Evolutionary conservation across 257 asterid species (phyloP).

Genomic region (Salvia miltiorrhiza): DNA sequence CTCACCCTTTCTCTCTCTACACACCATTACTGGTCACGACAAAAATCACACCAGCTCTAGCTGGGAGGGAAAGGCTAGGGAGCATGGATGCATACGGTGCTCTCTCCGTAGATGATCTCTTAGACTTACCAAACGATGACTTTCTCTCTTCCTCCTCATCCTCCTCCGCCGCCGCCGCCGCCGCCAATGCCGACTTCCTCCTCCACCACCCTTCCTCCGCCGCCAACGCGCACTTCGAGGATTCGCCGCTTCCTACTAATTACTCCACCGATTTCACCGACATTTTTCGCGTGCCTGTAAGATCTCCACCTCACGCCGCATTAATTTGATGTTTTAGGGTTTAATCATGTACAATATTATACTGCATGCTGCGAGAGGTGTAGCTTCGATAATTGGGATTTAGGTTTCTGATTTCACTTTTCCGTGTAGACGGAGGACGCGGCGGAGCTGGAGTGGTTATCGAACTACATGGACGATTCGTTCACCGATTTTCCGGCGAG

Average conservation of each 20-base stretch:
- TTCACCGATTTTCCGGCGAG: slow-evolving; percentile 43
- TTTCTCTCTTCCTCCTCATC: slow-evolving; percentile 32
- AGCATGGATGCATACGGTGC: slow-evolving; percentile 57
- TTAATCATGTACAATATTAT: neutral
- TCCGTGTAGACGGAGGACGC: slow-evolving; percentile 45
- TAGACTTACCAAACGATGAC: slow-evolving; percentile 55
- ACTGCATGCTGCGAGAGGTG: slow-evolving; percentile 5
- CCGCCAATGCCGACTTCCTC: slow-evolving; percentile 29
- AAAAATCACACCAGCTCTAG: neutral
- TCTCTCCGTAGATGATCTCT: slow-evolving; percentile 56
- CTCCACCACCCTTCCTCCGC: slow-evolving; percentile 35
- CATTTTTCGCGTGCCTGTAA: slow-evolving; percentile 51
- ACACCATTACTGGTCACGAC: neutral
- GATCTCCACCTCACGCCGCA: neutral
- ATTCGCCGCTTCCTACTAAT: slow-evolving; percentile 18
- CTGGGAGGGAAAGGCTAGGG: neutral
- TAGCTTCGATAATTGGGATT: slow-evolving; percentile 2
- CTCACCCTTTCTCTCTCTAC: slow-evolving; percentile 18
- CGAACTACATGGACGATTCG: slow-evolving; percentile 68
- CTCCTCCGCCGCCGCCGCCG: slow-evolving; percentile 24
- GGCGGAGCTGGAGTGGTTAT: slow-evolving; percentile 79
- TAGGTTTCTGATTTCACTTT: neutral
- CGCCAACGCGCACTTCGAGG: slow-evolving; percentile 8
- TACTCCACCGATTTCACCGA: slow-evolving; percentile 40
- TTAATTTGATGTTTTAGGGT: neutral